Conservation (phyloP, 2,329 filamentous ascomycete genomes). For the Epichloe brachyelytri region DNA sequence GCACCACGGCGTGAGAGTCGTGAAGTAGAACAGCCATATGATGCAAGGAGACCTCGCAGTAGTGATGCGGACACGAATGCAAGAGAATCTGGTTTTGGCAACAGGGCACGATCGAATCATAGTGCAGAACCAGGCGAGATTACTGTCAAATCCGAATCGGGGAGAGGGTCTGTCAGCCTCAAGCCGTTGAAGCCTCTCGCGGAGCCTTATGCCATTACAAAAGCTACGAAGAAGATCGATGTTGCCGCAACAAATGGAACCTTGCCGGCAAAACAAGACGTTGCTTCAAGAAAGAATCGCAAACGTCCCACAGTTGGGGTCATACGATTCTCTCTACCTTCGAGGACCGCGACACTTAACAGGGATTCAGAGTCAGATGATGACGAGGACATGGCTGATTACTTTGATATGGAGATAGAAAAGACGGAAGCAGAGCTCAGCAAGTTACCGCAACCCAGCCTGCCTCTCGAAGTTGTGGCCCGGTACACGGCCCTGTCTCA, state of each 20-base stretch:
- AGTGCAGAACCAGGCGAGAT: constrained; percentile 37
- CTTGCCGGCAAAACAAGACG: neutral
- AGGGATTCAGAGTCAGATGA: constrained; percentile 37
- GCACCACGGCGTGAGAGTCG: constrained; percentile 23
- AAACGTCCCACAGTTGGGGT: constrained; percentile 19
- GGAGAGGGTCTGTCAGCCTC: constrained; percentile 6
- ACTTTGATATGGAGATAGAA: constrained; percentile 39
- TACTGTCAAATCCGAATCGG: constrained; percentile 26
- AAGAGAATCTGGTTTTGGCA: constrained; percentile 19
- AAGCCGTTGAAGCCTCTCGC: neutral
- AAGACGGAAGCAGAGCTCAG: constrained; percentile 37
- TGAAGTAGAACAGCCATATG: constrained; percentile 21
- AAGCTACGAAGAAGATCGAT: neutral
- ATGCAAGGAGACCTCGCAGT: constrained; percentile 35
- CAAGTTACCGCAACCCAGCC: constrained; percentile 29
- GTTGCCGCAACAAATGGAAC: neutral
- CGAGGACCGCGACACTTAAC: constrained; percentile 19
- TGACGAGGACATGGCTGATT: constrained; percentile 45
- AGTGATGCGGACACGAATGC: constrained; percentile 38
- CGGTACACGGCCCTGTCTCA: constrained; percentile 36
- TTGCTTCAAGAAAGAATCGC: constrained; percentile 11
- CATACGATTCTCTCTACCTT: constrained; percentile 27
- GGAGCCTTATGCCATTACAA: neutral
- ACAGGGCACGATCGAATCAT: constrained; percentile 25
- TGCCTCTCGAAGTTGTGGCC: constrained; percentile 28